These are phyloP conservation scores for Penicillium digitatum DNA, from an alignment of 2,329 filamentous ascomycete genomes.

Conservation along the genomic window DNA sequence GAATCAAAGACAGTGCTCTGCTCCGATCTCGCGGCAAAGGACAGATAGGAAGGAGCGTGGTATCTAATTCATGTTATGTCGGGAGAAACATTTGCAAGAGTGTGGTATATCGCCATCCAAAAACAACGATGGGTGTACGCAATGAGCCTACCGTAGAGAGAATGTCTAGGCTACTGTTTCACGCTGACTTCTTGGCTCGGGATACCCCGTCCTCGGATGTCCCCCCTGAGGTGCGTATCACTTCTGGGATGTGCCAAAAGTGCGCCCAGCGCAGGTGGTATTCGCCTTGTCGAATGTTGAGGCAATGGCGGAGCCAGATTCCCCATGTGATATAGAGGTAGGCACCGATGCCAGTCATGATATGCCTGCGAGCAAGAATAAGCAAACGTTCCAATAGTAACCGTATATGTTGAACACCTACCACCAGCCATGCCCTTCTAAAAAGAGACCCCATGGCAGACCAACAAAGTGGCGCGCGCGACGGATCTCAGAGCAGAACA, in stretches of 20 bases:
- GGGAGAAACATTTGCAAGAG: background rate
- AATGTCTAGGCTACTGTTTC: conserved; percentile 7
- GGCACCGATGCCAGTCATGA: conserved; percentile 76
- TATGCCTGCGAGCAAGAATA: conserved; percentile 52
- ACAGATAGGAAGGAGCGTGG: background rate
- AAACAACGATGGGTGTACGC: background rate
- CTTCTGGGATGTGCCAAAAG: conserved; percentile 54
- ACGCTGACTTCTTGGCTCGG: conserved; percentile 31
- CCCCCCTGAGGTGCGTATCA: conserved; percentile 39
- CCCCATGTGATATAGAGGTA: conserved; percentile 84
- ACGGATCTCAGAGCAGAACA: conserved; percentile 65
- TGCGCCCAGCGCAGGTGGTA: conserved; percentile 68
- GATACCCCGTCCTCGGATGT: conserved; percentile 15
- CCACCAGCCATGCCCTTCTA: conserved; percentile 73
- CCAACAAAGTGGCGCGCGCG: conserved; percentile 64
- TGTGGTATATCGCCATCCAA: background rate
- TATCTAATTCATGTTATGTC: conserved; percentile 6
- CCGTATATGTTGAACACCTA: conserved; percentile 35
- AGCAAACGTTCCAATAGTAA: background rate
- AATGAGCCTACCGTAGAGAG: background rate
- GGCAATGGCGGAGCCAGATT: conserved; percentile 72
- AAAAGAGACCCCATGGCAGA: conserved; percentile 73
- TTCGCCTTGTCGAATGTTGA: conserved; percentile 68
- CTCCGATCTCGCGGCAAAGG: conserved; percentile 1
- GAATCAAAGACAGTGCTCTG: conserved; percentile 2